phyloP scores from a whole-genome alignment of 306 rosid genomes.

The Acacia confusa region DNA sequence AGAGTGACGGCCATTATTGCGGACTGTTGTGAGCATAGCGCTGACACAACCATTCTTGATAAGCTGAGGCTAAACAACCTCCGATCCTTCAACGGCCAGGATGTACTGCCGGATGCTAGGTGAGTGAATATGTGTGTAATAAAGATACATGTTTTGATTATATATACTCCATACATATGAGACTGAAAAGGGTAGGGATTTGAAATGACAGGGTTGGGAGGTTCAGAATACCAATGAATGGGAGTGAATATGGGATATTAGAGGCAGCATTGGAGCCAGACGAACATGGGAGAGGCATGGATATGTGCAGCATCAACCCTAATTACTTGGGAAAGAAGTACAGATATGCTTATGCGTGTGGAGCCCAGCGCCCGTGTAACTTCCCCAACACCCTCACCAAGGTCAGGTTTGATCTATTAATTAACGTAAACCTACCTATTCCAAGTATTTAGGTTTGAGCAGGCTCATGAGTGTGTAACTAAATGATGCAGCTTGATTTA shows the following conservation, averaged over 20 bases:
- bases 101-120: slow-evolving; percentile 93
- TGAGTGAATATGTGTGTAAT: not conserved
- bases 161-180: not conserved
- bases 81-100: slow-evolving; percentile 52
- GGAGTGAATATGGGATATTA: slow-evolving; percentile 65
- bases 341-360: slow-evolving; percentile 93
- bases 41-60: slow-evolving; percentile 63
- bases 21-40: slow-evolving; percentile 88
- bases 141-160: too few species aligned
- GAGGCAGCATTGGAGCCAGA: slow-evolving; percentile 86
- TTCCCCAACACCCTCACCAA: slow-evolving; percentile 95
- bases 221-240: slow-evolving; percentile 78
- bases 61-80: slow-evolving; percentile 67
- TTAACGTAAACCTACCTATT: not conserved
- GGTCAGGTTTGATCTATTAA: slow-evolving; percentile 30
- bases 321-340: slow-evolving; percentile 66
- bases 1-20: slow-evolving; percentile 66
- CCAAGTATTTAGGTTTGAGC: not conserved
- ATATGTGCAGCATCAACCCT: slow-evolving; percentile 95
- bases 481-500: slow-evolving; percentile 63
- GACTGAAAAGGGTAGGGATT: not conserved
- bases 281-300: slow-evolving; percentile 92
- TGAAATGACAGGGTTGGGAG: slow-evolving; percentile 72
- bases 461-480: not conserved
- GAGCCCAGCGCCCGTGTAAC: slow-evolving; percentile 95